phyloP scores from a whole-genome alignment of 1,284 basidiomycete species.

The Ustilago esculenta region DNA sequence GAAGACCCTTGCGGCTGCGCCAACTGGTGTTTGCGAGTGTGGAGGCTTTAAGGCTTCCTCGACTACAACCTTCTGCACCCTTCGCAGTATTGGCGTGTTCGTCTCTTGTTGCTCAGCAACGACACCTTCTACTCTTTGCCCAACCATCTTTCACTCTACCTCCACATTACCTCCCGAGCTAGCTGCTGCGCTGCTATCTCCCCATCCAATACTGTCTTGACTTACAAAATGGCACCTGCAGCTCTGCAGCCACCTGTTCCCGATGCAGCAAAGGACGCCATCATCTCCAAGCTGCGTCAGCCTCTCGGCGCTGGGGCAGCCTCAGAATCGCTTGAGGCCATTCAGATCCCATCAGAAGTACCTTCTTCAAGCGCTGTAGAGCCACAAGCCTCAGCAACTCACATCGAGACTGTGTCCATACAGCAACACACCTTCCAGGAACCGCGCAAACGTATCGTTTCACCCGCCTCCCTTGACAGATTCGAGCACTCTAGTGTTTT shows the following conservation, averaged over 20 bases:
- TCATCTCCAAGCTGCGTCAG: constrained; percentile 34
- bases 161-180: too few relatives aligned
- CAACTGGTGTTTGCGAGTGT: too few relatives aligned
- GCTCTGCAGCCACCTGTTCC: constrained; percentile 7
- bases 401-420: constrained; percentile 17
- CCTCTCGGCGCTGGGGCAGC: constrained; percentile 2
- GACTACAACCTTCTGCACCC: too few relatives aligned
- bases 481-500: constrained; percentile 83
- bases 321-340: neutral
- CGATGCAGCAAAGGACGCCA: constrained; percentile 29
- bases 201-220: too few relatives aligned
- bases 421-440: constrained; percentile 25
- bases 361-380: constrained; percentile 1
- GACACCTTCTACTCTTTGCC: too few relatives aligned
- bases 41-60: too few relatives aligned
- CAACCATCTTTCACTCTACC: too few relatives aligned
- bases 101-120: too few relatives aligned
- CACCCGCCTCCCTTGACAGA: constrained; percentile 79
- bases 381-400: constrained; percentile 8
- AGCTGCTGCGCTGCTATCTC: too few relatives aligned
- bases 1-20: too few relatives aligned
- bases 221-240: constrained; percentile 12
- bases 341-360: neutral
- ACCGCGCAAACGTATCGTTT: constrained; percentile 79
- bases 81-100: too few relatives aligned